These are phyloP conservation scores for Astrothelium subdiscretum DNA, from an alignment of 495 filamentous ascomycete genomes.

Conservation along the genomic window DNA sequence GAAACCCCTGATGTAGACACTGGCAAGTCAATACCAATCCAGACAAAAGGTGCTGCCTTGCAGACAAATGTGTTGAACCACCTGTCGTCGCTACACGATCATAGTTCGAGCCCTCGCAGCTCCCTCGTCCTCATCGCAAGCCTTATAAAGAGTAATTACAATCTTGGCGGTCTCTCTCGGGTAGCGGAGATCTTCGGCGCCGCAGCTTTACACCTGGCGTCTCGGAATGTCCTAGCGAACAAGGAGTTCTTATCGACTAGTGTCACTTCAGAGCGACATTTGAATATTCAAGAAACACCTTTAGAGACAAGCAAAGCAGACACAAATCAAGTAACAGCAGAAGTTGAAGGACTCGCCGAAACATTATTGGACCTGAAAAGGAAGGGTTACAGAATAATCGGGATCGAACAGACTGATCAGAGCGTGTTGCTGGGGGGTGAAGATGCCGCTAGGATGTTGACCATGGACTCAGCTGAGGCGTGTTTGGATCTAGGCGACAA, in stretches of 20 bases:
- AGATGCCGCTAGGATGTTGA: conserved; percentile 2
- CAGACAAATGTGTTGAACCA: not conserved
- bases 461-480: not conserved
- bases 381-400: conserved; percentile 34
- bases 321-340: conserved; percentile 2
- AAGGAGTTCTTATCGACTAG: conserved; percentile 33
- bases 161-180: conserved; percentile 38
- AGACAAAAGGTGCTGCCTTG: conserved; percentile 19
- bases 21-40: conserved; percentile 8
- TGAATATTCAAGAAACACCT: conserved; percentile 32
- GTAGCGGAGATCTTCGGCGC: conserved; percentile 38
- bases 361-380: conserved; percentile 22
- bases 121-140: conserved; percentile 36
- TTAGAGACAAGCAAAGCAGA: not conserved
- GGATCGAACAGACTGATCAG: conserved; percentile 40
- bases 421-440: conserved; percentile 27
- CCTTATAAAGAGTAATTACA: conserved; percentile 35
- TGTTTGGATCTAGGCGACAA: not conserved
- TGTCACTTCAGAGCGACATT: conserved; percentile 33
- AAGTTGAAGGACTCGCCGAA: conserved; percentile 13
- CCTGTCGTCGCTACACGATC: not conserved
- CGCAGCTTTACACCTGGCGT: conserved; percentile 24
- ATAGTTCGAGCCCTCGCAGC: not conserved
- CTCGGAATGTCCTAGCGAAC: conserved; percentile 16
- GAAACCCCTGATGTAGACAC: not conserved